Conservation (phyloP, 768 basidiomycete species). For the Russula sp. region DNA sequence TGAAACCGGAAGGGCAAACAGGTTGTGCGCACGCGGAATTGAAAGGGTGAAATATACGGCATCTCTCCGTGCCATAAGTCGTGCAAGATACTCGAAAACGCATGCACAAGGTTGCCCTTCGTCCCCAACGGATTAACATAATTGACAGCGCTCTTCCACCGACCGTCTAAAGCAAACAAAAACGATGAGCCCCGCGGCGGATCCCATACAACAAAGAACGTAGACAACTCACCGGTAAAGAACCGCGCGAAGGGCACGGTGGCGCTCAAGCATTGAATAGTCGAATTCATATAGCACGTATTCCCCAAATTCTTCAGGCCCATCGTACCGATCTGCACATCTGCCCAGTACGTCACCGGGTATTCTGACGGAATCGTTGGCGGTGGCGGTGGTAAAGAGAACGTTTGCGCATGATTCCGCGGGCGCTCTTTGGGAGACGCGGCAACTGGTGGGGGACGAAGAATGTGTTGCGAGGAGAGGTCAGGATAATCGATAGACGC, state of each 20-base stretch:
- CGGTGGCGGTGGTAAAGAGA: conserved; percentile 47
- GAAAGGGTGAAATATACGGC: conserved; percentile 74
- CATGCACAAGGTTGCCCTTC: conserved; percentile 73
- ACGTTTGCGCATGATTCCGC: conserved; percentile 42
- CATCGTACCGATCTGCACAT: conserved; percentile 71
- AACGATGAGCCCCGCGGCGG: not conserved
- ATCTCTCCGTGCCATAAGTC: conserved; percentile 88
- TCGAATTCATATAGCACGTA: conserved; percentile 99
- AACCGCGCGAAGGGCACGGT: conserved; percentile 91
- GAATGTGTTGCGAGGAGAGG: conserved; percentile 54
- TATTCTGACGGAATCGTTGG: conserved; percentile 74
- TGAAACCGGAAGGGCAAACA: not conserved
- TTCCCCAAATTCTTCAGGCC: conserved; percentile 95
- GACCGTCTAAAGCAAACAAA: conserved; percentile 52
- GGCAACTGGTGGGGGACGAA: conserved; percentile 77
- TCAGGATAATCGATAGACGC: conserved; percentile 80
- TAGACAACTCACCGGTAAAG: conserved; percentile 66
- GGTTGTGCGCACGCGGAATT: conserved; percentile 63
- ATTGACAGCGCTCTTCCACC: conserved; percentile 83
- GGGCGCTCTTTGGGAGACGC: conserved; percentile 76
- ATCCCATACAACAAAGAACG: conserved; percentile 1
- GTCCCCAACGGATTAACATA: conserved; percentile 83
- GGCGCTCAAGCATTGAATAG: conserved; percentile 93
- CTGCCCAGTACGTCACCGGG: conserved; percentile 81
- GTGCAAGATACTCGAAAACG: conserved; percentile 80